Evolutionary conservation across 805 yeast genomes (phyloP).

Genomic region (Metschnikowia borealis): DNA sequence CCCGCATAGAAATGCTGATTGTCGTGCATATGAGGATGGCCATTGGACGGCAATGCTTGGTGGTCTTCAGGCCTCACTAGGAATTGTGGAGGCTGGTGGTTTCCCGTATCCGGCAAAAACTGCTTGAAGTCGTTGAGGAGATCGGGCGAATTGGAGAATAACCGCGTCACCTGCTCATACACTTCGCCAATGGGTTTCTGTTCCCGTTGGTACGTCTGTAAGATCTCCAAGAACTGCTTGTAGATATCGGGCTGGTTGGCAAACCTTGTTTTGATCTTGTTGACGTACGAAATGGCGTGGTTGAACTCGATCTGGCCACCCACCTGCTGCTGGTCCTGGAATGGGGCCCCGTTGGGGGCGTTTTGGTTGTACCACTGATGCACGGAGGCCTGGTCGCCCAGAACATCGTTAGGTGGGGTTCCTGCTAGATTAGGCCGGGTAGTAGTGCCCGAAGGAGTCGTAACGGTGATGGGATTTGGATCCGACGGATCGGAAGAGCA

Average conservation of each 20-base stretch:
- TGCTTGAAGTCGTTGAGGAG: conserved; percentile 90
- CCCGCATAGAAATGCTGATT: conserved; percentile 15
- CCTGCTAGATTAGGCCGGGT: conserved; percentile 48
- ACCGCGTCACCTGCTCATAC: conserved; percentile 83
- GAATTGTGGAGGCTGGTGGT: conserved; percentile 28
- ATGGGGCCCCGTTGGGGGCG: conserved; percentile 3
- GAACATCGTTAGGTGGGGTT: conserved; percentile 4
- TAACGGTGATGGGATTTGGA: conserved; percentile 87
- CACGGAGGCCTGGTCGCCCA: conserved; percentile 3
- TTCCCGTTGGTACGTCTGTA: conserved; percentile 95
- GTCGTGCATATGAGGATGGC: conserved; percentile 9
- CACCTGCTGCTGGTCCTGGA: conserved; percentile 18
- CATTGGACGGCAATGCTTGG: conserved; percentile 18
- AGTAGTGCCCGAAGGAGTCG: conserved; percentile 92
- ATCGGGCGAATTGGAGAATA: conserved; percentile 93
- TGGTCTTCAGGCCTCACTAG: conserved; percentile 19
- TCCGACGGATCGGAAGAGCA: conserved; percentile 87
- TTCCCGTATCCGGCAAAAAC: conserved; percentile 83
- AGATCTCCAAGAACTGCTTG: conserved; percentile 87
- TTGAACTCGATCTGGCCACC: conserved; percentile 87
- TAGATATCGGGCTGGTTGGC: conserved; percentile 93
- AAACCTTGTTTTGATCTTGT: conserved; percentile 91
- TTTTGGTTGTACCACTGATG: conserved; percentile 8
- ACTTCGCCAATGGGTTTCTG: conserved; percentile 95
- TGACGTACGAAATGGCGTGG: conserved; percentile 94